Conservation (phyloP, 352 stramenopile genomes). For the Phytophthora boehmeriae region DNA sequence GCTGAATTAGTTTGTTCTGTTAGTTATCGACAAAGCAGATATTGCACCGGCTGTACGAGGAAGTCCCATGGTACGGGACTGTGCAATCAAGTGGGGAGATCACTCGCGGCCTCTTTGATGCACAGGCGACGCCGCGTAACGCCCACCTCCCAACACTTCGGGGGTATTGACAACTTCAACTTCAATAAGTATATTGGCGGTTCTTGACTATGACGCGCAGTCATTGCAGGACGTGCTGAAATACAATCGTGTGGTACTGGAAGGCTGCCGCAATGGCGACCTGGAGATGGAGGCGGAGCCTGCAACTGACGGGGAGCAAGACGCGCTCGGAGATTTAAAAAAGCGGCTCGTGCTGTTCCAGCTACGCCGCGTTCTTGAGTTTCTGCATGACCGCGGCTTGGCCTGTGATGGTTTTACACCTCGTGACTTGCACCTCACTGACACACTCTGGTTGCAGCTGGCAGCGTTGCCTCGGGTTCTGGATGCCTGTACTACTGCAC, state of each 20-base stretch:
- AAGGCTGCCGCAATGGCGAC: constrained; percentile 32
- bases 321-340: constrained; percentile 56
- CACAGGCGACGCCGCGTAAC: constrained; percentile 29
- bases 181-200: constrained; percentile 36
- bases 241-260: constrained; percentile 67
- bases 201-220: constrained; percentile 74
- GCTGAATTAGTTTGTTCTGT: constrained; percentile 9
- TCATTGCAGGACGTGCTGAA: constrained; percentile 76
- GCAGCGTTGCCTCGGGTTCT: constrained; percentile 38
- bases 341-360: constrained; percentile 78
- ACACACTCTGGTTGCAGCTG: constrained; percentile 60
- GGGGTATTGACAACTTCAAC: constrained; percentile 40
- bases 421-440: constrained; percentile 47
- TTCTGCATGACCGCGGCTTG: constrained; percentile 49
- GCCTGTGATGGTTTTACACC: constrained; percentile 50
- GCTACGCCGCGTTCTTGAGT: constrained; percentile 47
- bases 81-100: constrained; percentile 7
- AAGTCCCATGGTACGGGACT: constrained; percentile 49
- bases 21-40: constrained; percentile 32
- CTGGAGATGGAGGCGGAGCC: constrained; percentile 19
- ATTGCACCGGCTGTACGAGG: constrained; percentile 53
- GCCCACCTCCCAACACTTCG: constrained; percentile 43
- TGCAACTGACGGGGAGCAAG: constrained; percentile 21
- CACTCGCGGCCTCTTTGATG: constrained; percentile 30
- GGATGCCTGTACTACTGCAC: constrained; percentile 4